Conservation (phyloP, 352 stramenopile species). For the Phytophthora brassicae region DNA sequence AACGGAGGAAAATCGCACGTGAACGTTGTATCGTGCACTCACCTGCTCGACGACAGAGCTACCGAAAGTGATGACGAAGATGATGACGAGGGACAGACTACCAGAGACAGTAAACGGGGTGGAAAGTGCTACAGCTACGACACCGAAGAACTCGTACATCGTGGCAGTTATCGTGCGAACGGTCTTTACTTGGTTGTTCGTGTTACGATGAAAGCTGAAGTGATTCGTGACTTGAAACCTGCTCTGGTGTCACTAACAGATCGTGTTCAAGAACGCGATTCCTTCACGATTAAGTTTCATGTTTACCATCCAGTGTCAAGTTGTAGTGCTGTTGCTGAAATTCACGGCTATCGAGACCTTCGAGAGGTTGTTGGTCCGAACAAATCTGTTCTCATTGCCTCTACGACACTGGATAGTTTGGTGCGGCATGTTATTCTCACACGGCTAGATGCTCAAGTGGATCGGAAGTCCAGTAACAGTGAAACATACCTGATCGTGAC, state of each 20-base stretch:
- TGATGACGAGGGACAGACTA: background rate
- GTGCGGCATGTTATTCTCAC: conserved; percentile 58
- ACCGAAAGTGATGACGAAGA: conserved; percentile 27
- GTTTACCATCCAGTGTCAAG: conserved; percentile 65
- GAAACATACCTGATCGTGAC: conserved; percentile 26
- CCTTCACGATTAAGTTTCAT: conserved; percentile 54
- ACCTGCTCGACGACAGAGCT: conserved; percentile 42
- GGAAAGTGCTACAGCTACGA: conserved; percentile 47
- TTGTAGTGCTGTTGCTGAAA: conserved; percentile 16
- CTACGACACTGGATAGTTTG: conserved; percentile 39
- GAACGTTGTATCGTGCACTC: conserved; percentile 42
- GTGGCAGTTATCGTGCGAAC: conserved; percentile 57
- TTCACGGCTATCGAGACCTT: conserved; percentile 46
- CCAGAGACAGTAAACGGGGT: background rate
- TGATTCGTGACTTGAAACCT: conserved; percentile 30
- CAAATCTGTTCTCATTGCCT: conserved; percentile 44
- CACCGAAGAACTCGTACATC: conserved; percentile 57
- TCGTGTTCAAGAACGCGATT: conserved; percentile 47
- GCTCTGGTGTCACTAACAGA: conserved; percentile 39
- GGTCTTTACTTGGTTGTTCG: conserved; percentile 57
- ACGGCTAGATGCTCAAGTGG: conserved; percentile 34
- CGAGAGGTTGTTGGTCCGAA: conserved; percentile 70
- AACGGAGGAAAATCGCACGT: background rate
- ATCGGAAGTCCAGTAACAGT: background rate
- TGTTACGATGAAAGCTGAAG: conserved; percentile 53